A percentile compares a stretch with the other conserved stretches of the same genome.
Evolutionary conservation across 2,329 filamentous ascomycete species (phyloP).

Genomic region (Zarea fungicola): DNA sequence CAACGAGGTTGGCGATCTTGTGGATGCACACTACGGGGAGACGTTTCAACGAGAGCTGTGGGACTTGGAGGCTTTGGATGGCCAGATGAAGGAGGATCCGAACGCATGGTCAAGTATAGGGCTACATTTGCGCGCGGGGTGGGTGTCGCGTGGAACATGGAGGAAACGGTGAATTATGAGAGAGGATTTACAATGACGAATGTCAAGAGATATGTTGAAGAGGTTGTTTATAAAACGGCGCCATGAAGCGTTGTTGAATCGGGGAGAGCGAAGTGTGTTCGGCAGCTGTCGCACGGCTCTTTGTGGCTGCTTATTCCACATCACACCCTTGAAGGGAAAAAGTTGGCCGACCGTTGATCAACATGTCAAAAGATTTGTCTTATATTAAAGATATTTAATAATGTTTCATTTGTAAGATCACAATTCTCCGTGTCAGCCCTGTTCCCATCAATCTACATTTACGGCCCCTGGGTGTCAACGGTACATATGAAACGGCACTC

Average conservation of each 20-base stretch:
- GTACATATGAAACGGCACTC: too few species aligned
- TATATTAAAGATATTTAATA: too few species aligned
- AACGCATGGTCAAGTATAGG: conserved; percentile 54
- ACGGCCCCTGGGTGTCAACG: too few species aligned
- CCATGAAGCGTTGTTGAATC: neutral
- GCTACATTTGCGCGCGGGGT: conserved; percentile 53
- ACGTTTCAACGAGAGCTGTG: conserved; percentile 46
- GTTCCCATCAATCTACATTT: too few species aligned
- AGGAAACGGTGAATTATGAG: conserved; percentile 47
- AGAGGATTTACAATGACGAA: conserved; percentile 40
- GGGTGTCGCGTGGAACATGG: conserved; percentile 54
- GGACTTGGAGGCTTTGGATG: conserved; percentile 38
- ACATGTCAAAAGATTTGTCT: too few species aligned
- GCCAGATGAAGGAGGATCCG: conserved; percentile 42
- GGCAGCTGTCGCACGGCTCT: too few species aligned
- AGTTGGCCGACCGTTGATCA: too few species aligned
- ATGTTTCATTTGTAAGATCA: too few species aligned
- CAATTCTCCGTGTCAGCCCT: too few species aligned
- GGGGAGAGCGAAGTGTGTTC: too few species aligned
- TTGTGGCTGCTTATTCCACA: too few species aligned
- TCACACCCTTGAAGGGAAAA: too few species aligned
- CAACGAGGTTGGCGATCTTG: conserved; percentile 43
- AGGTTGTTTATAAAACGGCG: neutral
- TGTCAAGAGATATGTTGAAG: conserved; percentile 34
- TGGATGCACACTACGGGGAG: conserved; percentile 38